These are phyloP conservation scores for Pseudogymnoascus sp. DNA, from an alignment of 2,329 filamentous ascomycete genomes.

Conservation along the genomic window DNA sequence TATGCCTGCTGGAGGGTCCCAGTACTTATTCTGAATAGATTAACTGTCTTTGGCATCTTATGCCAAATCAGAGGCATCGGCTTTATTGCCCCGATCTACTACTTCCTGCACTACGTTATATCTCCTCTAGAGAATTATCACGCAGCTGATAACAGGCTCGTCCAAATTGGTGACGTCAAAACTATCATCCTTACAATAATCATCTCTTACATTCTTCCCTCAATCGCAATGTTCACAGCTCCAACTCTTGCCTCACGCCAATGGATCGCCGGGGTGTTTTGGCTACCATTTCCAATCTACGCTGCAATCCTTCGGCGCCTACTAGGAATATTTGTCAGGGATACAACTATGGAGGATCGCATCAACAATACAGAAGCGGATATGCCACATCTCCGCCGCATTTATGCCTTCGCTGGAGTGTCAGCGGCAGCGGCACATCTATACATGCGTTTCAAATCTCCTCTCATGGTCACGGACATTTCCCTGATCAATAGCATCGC, in stretches of 20 bases:
- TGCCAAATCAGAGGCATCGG: slow-evolving; percentile 22
- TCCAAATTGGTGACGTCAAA: slow-evolving; percentile 22
- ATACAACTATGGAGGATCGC: slow-evolving; percentile 8
- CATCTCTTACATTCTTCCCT: slow-evolving; percentile 22
- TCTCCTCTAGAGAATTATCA: slow-evolving; percentile 23
- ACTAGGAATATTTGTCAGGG: not conserved
- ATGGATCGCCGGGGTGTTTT: slow-evolving; percentile 12
- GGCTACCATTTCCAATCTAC: slow-evolving; percentile 1
- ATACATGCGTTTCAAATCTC: slow-evolving; percentile 15
- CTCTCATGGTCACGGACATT: slow-evolving; percentile 16
- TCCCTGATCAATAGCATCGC: slow-evolving; percentile 19
- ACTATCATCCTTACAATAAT: slow-evolving; percentile 26
- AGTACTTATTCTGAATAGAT: slow-evolving; percentile 15
- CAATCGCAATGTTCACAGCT: slow-evolving; percentile 20
- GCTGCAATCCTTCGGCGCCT: not conserved
- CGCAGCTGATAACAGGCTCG: slow-evolving; percentile 26
- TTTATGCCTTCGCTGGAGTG: slow-evolving; percentile 7
- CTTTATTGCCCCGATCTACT: slow-evolving; percentile 25
- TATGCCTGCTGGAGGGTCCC: no score
- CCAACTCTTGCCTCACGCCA: slow-evolving; percentile 18
- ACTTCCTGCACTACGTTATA: slow-evolving; percentile 25
- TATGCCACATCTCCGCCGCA: slow-evolving; percentile 6
- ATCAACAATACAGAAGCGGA: slow-evolving; percentile 9
- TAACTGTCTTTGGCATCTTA: slow-evolving; percentile 15
- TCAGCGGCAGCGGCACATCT: slow-evolving; percentile 14